A percentile compares a stretch with the other conserved stretches of the same genome.
phyloP scores from a whole-genome alignment of 139 green algal genomes.

The Volvox africanus region DNA sequence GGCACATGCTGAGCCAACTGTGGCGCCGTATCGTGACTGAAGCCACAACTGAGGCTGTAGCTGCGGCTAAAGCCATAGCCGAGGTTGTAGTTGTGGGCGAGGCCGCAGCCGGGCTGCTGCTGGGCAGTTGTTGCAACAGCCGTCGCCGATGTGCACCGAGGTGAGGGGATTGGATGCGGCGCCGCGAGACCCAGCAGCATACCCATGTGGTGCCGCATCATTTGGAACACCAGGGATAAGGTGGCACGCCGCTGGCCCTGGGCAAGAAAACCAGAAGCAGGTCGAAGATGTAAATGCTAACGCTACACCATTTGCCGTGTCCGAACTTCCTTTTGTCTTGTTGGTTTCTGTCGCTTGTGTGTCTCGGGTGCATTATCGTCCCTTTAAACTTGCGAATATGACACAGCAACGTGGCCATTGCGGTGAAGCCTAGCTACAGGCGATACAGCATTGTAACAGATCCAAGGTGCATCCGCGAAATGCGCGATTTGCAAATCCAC shows the following conservation, averaged over 20 bases:
- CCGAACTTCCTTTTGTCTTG: too few species aligned
- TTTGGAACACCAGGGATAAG: constrained; percentile 58
- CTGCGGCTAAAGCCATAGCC: not conserved
- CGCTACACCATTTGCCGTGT: too few species aligned
- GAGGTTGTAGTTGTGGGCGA: not conserved
- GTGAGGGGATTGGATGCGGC: not conserved
- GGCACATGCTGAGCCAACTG: not conserved
- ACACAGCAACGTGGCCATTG: too few species aligned
- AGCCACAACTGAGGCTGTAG: not conserved
- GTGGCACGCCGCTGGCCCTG: constrained; percentile 63
- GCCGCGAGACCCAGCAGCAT: constrained; percentile 37
- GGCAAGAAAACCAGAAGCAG: too few species aligned
- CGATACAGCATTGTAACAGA: too few species aligned
- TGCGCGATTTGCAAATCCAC: too few species aligned
- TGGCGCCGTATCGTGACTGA: not conserved
- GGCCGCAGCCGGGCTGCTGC: not conserved
- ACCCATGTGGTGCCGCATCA: constrained; percentile 59
- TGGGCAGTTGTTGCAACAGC: not conserved
- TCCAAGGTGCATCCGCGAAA: too few species aligned
- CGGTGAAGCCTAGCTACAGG: too few species aligned
- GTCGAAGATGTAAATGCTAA: too few species aligned
- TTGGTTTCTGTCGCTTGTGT: too few species aligned
- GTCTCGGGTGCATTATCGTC: too few species aligned
- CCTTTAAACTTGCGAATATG: too few species aligned
- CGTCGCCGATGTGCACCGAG: not conserved